A percentile compares a stretch with the other conserved stretches of the same genome.
Evolutionary conservation across 805 yeast species (phyloP).

Genomic region (Candida cerambycidarum): DNA sequence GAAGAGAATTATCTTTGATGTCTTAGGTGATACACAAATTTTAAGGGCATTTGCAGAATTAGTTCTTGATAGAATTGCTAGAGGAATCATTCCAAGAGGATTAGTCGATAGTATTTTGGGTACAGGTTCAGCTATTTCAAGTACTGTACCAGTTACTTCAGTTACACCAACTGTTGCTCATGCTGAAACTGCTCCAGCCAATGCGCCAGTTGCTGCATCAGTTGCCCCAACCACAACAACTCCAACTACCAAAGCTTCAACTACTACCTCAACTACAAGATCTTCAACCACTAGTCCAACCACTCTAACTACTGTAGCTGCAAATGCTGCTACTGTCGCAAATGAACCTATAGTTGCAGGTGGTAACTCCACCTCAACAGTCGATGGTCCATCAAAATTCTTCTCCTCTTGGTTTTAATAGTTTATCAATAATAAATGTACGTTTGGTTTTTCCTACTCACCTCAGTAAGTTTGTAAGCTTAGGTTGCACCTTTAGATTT

Average conservation of each 20-base stretch:
- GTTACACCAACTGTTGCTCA: neutral
- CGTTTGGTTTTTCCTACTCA: too few species aligned
- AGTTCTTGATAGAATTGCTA: constrained; percentile 19
- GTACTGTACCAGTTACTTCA: neutral
- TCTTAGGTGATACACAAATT: constrained; percentile 21
- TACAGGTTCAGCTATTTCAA: neutral
- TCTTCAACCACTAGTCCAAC: too few species aligned
- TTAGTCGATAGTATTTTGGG: constrained; percentile 10
- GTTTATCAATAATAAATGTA: neutral
- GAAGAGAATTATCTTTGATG: constrained; percentile 16
- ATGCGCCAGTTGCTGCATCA: too few species aligned
- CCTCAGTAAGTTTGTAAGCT: too few species aligned
- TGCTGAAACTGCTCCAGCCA: neutral
- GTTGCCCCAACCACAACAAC: neutral
- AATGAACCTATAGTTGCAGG: neutral
- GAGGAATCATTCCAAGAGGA: constrained; percentile 20
- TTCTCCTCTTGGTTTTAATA: neutral
- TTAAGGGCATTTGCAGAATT: constrained; percentile 18
- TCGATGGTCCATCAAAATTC: too few species aligned
- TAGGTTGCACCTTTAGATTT: neutral
- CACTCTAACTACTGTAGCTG: too few species aligned
- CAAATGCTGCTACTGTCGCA: too few species aligned
- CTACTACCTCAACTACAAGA: neutral
- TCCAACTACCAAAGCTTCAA: neutral
- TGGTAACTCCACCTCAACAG: neutral